Evolutionary conservation across 2,329 filamentous ascomycete genomes (phyloP), one percentile per base, ranked within the genome.

Genomic region (Aspergillus floridensis): DNA sequence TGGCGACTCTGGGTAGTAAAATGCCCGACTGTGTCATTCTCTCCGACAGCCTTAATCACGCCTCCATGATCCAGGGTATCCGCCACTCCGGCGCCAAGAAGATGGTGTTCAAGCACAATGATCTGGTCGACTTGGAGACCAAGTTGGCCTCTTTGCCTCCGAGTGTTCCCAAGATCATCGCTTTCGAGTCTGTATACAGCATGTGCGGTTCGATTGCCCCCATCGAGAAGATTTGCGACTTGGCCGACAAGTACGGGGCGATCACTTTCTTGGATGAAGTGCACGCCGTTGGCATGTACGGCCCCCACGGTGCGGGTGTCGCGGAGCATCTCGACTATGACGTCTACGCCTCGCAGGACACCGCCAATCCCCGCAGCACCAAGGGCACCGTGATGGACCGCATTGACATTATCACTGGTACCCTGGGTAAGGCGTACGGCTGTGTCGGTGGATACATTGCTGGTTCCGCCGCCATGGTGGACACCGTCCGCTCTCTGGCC

Each of bases 11-110:
- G n/a, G 95, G 95, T 52, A 96, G 92, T 79, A 97, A 96, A 78
- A 82, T 99, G 76, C 93, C 95, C 31, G 89, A 96, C 71, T 99
- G 95, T 72, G 95, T 99, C 49, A 96, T 98, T 70, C 81, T 99
- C n/a, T 97, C 93, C 5, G 95, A 99, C 79, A 96, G 91, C 76
- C 80, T 97, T 74, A 99, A 99, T 76, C 95, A 99, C 75, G 95
- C 95, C 12, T 98, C 93, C 5, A 99, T 99, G 95, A 99, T 99
- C 63, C 95, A 98, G 78, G 95, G 95, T 49, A 99, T 99, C 70
- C 91, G 95, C 49, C 95, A 99, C 78, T 98, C 93, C 10, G 93
- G 93, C 49, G 93, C 95, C 44, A 93, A 91, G 80, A 99, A 99
- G 83, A 85, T 98, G 77, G 93, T 99, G 26, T 99, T 98, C 85